Evolutionary conservation across 257 asterid genomes (phyloP), one percentile per base, ranked within the genome.

Genomic region (Forsythia suspensa): DNA sequence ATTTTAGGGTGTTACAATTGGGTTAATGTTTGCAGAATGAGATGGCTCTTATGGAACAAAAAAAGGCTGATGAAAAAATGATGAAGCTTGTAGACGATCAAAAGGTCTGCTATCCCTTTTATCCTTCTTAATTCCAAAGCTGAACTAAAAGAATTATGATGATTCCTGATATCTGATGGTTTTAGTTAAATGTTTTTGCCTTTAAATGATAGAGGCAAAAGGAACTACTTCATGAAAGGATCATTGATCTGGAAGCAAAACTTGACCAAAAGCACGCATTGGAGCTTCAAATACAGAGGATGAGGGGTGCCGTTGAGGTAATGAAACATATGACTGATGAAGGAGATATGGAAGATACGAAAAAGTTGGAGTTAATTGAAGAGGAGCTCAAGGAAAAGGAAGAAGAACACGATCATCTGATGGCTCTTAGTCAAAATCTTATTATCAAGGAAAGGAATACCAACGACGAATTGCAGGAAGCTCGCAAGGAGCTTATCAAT

Each of bases 211-310:
- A 94, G 98, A 87, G 83, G 51, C 76, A 83, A 82, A 94, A 92
- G 83, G 97, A 92, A 80, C 71, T 48, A 40, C 88, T 88, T 55
- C 91, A 86, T 76, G 75, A 81, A 61, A 82, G 80, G 85, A 92
- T 92, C 43, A 84, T 92, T 71, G 89, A 86, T 34, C 90, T 94
- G 71, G 90, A 89, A 77, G 85, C 81, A 21, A 82, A 92, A 66
- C 92, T 94, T 80, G 97, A 94, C 82, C 87, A 88, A 78, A 89
- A 89, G 86, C 95, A 91, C 83, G 90, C 91, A 8, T 80, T 94
- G 68, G 90, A 89, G 81, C 81, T 92, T 81, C 83, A 91, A 81
- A 88, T 94, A 73, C 82, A 85, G 80, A 88, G 82, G 36, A 81
- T 92, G 76, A 86, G 78, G 82, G 95, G 98, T 38, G 86, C 86